phyloP scores from a whole-genome alignment of 2,329 filamentous ascomycete genomes.

The Trichoderma pleuroti region DNA sequence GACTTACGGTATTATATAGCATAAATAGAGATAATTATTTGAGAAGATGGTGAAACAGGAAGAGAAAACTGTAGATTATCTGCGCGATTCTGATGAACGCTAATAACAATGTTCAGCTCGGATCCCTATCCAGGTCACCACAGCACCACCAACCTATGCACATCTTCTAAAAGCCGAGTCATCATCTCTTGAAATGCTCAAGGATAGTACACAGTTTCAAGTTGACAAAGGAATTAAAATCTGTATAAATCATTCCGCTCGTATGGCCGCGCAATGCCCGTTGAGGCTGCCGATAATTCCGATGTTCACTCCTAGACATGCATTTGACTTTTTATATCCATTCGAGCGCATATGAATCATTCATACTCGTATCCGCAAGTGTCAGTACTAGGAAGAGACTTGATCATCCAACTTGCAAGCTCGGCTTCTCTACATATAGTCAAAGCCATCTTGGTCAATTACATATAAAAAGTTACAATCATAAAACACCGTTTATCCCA shows the following conservation, averaged over 20 bases:
- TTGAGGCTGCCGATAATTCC: not conserved
- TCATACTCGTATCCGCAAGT: not conserved
- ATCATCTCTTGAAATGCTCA: not conserved
- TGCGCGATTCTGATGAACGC: not conserved
- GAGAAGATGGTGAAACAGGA: not conserved
- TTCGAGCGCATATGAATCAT: not conserved
- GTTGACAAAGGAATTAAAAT: not conserved
- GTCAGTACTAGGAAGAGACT: not conserved
- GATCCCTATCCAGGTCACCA: not conserved
- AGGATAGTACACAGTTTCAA: not conserved
- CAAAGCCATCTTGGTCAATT: too few species aligned
- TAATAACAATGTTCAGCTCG: not conserved
- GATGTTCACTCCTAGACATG: not conserved
- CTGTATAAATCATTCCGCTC: not conserved
- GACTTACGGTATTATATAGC: not conserved
- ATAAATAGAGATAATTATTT: not conserved
- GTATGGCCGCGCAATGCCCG: not conserved
- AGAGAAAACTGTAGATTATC: fast-evolving
- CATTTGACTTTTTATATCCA: not conserved
- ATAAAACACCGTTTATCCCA: not conserved
- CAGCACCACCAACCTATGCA: not conserved
- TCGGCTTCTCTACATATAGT: too few species aligned
- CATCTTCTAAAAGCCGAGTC: not conserved
- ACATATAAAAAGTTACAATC: not conserved
- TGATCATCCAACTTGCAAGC: not conserved